Evolutionary conservation across 2,329 filamentous ascomycete species (phyloP).

Genomic region (Fusarium anguioides): DNA sequence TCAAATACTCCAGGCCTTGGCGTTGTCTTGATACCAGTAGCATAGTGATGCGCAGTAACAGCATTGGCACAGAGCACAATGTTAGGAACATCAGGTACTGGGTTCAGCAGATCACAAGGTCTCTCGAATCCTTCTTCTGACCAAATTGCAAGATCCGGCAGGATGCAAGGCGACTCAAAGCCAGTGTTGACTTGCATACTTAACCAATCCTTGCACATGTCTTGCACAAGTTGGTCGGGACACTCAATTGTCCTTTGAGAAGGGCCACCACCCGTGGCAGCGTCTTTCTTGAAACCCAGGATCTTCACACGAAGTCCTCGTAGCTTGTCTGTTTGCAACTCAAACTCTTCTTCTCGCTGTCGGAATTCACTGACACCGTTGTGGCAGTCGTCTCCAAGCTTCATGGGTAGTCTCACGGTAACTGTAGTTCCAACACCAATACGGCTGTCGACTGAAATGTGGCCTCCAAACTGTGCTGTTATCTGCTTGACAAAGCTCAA

Average conservation of each 20-base stretch:
- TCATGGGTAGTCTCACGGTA: slow-evolving; percentile 49
- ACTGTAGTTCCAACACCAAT: slow-evolving; percentile 53
- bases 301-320: slow-evolving; percentile 45
- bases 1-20: slow-evolving; percentile 46
- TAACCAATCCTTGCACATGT: slow-evolving; percentile 24
- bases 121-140: slow-evolving; percentile 25
- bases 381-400: not conserved
- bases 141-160: slow-evolving; percentile 47
- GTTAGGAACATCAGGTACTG: slow-evolving; percentile 28
- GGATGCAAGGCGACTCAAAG: not conserved
- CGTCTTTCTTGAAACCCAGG: slow-evolving; percentile 2
- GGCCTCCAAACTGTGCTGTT: slow-evolving; percentile 67
- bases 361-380: not conserved
- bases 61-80: slow-evolving; percentile 51
- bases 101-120: not conserved
- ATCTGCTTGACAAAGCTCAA: slow-evolving; percentile 72
- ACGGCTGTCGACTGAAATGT: slow-evolving; percentile 65
- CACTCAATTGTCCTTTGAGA: not conserved
- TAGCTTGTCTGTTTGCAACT: slow-evolving; percentile 45
- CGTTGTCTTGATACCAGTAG: slow-evolving; percentile 30
- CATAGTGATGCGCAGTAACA: slow-evolving; percentile 46
- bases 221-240: slow-evolving; percentile 12
- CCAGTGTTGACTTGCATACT: slow-evolving; percentile 35
- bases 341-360: slow-evolving; percentile 45
- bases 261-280: not conserved